Conservation (phyloP, 2,329 filamentous ascomycete species). For the Onygenales sp. region DNA sequence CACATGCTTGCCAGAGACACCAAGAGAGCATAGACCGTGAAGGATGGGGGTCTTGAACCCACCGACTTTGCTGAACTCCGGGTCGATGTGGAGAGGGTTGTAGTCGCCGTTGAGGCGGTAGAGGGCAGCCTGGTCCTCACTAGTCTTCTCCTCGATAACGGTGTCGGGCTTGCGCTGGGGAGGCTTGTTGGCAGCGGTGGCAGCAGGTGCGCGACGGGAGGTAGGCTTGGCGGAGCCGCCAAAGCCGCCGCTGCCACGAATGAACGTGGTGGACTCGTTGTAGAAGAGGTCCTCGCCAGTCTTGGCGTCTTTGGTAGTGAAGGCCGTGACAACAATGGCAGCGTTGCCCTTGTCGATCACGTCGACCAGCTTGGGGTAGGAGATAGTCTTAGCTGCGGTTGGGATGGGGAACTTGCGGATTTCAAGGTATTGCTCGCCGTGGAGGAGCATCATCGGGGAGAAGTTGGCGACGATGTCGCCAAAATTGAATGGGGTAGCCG, state of each 20-base stretch:
- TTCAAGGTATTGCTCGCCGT: constrained; percentile 98
- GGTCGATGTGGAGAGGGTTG: constrained; percentile 95
- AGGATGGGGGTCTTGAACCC: constrained; percentile 92
- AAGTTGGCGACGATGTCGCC: constrained; percentile 88
- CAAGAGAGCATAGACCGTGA: constrained; percentile 94
- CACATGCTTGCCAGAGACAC: constrained; percentile 82
- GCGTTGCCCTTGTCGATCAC: constrained; percentile 93
- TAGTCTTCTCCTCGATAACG: constrained; percentile 76
- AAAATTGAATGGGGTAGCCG: constrained; percentile 68
- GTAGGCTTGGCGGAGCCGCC: constrained; percentile 64
- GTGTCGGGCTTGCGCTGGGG: constrained; percentile 70
- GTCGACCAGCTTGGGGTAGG: constrained; percentile 73
- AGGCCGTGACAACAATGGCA: constrained; percentile 69
- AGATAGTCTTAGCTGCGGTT: constrained; percentile 66
- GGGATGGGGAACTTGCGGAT: constrained; percentile 86
- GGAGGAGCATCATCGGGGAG: constrained; percentile 95
- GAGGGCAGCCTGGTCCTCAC: constrained; percentile 81
- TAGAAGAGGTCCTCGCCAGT: constrained; percentile 91
- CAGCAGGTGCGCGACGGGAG: constrained; percentile 64
- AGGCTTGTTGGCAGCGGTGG: constrained; percentile 68
- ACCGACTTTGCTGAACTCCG: constrained; percentile 84
- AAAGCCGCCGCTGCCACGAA: constrained; percentile 84
- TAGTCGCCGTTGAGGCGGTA: constrained; percentile 92
- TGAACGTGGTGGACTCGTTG: constrained; percentile 89
- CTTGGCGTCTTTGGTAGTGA: constrained; percentile 73